Conservation (phyloP, 169 alveolate species). For the Eimeria falciformis region DNA sequence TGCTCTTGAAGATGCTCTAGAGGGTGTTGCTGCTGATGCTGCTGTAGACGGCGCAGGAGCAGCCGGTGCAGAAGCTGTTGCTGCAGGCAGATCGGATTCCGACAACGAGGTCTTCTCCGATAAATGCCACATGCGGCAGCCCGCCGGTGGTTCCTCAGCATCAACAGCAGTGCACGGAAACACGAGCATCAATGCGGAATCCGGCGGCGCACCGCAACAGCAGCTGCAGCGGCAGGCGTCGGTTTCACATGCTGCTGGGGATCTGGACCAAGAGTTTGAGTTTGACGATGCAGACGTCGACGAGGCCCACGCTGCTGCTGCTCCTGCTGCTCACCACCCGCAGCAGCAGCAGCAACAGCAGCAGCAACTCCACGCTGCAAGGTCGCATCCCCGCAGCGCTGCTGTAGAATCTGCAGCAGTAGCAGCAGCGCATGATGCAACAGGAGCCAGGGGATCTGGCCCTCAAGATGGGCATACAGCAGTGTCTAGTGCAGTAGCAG, state of each 20-base stretch:
- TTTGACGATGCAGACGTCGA: slow-evolving; percentile 75
- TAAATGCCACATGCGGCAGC: no score
- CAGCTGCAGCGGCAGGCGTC: slow-evolving; percentile 64
- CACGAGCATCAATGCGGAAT: background rate
- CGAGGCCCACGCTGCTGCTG: slow-evolving; percentile 63
- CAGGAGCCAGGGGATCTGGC: slow-evolving; percentile 26
- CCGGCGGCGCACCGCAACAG: slow-evolving; percentile 14
- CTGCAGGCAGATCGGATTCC: background rate
- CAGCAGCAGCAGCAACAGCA: slow-evolving; percentile 34
- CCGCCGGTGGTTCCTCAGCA: background rate
- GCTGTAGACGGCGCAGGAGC: slow-evolving; percentile 33
- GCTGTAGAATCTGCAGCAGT: slow-evolving; percentile 21
- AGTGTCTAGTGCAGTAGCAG: background rate
- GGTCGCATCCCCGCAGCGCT: slow-evolving; percentile 9
- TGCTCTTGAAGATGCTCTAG: slow-evolving; percentile 40
- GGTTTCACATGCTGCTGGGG: slow-evolving; percentile 33
- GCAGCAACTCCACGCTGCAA: slow-evolving; percentile 39
- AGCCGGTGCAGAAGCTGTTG: slow-evolving; percentile 4
- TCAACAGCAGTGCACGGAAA: slow-evolving; percentile 43
- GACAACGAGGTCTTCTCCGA: background rate
- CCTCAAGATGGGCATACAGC: background rate
- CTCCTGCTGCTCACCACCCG: slow-evolving; percentile 43
- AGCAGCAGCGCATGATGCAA: background rate
- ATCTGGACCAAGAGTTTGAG: slow-evolving; percentile 74
- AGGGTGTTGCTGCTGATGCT: slow-evolving; percentile 48